Percentiles rank a stretch among this genome's conserved stretches.
Conservation (phyloP, 495 filamentous ascomycete species). For the Penicillium turbatum region DNA sequence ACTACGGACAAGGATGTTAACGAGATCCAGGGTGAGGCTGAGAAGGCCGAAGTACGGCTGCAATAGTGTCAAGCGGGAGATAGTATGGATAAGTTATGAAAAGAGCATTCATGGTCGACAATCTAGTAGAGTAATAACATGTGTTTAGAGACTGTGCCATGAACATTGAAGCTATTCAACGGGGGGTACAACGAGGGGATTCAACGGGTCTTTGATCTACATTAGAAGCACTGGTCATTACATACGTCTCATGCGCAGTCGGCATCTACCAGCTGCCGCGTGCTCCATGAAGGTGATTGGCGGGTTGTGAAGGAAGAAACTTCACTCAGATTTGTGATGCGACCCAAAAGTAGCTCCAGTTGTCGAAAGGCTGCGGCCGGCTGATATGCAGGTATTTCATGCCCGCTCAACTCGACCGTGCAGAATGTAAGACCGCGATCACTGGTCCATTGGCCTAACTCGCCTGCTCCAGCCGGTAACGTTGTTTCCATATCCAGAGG, state of each 20-base stretch:
- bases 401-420: constrained; percentile 54
- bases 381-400: constrained; percentile 59
- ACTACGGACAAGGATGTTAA: constrained; percentile 11
- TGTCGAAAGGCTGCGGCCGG: constrained; percentile 63
- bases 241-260: no score
- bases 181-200: no score
- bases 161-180: no score
- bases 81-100: neutral
- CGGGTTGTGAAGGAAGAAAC: constrained; percentile 34
- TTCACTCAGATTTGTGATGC: constrained; percentile 46
- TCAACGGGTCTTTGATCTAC: no score
- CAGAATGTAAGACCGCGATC: constrained; percentile 69
- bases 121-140: neutral
- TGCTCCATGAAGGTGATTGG: no score
- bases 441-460: constrained; percentile 56
- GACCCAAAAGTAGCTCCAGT: constrained; percentile 62
- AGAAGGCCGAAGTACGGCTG: constrained; percentile 3
- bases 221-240: no score
- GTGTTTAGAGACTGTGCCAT: neutral
- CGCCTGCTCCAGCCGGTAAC: constrained; percentile 46
- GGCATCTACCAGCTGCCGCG: no score
- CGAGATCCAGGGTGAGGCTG: constrained; percentile 10
- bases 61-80: constrained; percentile 4
- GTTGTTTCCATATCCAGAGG: constrained; percentile 31
- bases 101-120: neutral